Percentiles rank a stretch among this genome's conserved stretches.
Conservation (phyloP, 2,329 filamentous ascomycete genomes). For the Fusarium stilboides region DNA sequence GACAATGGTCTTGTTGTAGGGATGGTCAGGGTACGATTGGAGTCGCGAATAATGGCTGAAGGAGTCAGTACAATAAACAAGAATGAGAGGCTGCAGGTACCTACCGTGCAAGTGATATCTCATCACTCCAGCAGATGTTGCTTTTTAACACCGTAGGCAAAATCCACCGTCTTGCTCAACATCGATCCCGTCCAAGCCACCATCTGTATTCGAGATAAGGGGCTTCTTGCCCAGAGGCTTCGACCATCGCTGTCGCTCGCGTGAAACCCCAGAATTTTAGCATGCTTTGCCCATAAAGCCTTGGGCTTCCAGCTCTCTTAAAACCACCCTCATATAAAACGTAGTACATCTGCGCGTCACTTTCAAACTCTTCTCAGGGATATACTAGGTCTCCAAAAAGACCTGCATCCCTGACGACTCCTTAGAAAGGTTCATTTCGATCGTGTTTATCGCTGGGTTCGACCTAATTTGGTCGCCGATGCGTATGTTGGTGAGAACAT, state of each 20-base stretch:
- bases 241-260: conserved; percentile 22
- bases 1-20: too few species aligned
- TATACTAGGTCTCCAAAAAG: neutral
- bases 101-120: neutral
- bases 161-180: neutral
- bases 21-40: neutral
- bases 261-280: conserved; percentile 30
- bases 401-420: neutral
- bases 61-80: too few species aligned
- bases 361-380: neutral
- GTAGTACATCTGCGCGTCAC: neutral
- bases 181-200: neutral
- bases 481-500: neutral
- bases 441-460: neutral
- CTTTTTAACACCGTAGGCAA: neutral
- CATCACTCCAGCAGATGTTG: neutral
- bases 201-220: conserved; percentile 42
- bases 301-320: neutral
- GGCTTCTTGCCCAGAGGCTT: conserved; percentile 40
- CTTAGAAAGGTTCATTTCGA: neutral
- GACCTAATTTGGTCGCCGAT: neutral
- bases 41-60: too few species aligned
- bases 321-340: neutral
- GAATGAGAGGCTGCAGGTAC: too few species aligned
- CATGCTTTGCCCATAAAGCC: conserved; percentile 27